These are phyloP conservation scores for Phytophthora syringae DNA, from an alignment of 352 stramenopile species.

Conservation along the genomic window DNA sequence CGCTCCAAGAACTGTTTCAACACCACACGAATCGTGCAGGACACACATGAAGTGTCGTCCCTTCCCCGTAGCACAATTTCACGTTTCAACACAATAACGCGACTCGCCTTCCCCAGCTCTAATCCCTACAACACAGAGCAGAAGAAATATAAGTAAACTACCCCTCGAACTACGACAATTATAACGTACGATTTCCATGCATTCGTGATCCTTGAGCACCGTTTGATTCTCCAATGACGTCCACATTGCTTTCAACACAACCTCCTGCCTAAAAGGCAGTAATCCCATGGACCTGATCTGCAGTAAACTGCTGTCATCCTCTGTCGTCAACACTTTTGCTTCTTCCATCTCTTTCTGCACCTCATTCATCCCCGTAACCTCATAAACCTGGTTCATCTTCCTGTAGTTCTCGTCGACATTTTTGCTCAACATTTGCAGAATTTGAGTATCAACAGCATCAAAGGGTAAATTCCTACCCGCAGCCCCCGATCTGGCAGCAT, in stretches of 20 bases:
- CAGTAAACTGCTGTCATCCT: conserved; percentile 10
- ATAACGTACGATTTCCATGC: conserved; percentile 17
- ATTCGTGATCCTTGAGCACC: conserved; percentile 12
- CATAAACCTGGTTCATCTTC: conserved; percentile 10
- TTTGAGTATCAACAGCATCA: conserved; percentile 5
- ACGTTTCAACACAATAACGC: conserved; percentile 18
- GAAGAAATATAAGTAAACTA: background rate
- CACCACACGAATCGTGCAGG: conserved; percentile 17
- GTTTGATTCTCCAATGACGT: conserved; percentile 12
- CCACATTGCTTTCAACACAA: conserved; percentile 14
- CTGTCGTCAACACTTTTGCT: conserved; percentile 4
- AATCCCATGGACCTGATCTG: conserved; percentile 5
- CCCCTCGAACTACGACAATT: too few species aligned
- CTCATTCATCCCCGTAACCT: conserved; percentile 5
- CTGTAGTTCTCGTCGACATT: conserved; percentile 19
- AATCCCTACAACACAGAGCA: conserved; percentile 12
- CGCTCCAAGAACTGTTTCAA: conserved; percentile 27
- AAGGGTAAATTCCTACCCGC: conserved; percentile 9
- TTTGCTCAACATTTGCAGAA: conserved; percentile 11
- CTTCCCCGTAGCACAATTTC: conserved; percentile 17
- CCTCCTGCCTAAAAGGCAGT: conserved; percentile 10
- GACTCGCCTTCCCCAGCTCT: conserved; percentile 3
- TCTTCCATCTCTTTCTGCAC: conserved; percentile 3
- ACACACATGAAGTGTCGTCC: background rate
- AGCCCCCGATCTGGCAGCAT: conserved; percentile 5